phyloP scores from a whole-genome alignment of 2,329 filamentous ascomycete genomes.

The Tolypocladium album region DNA sequence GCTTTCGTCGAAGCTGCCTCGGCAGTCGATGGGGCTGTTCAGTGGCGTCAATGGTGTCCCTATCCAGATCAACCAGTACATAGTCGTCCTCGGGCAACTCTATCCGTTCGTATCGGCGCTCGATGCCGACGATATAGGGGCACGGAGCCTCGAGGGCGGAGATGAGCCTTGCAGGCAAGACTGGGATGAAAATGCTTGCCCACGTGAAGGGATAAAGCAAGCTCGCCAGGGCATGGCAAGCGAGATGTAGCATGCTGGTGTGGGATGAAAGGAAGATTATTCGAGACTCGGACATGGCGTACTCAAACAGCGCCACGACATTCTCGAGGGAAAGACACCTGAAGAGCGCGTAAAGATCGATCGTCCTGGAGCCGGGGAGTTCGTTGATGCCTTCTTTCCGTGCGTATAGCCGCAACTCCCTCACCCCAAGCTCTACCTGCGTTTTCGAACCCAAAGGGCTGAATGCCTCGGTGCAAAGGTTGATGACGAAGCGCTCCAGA shows the following conservation, averaged over 20 bases:
- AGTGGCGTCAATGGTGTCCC: slow-evolving; percentile 81
- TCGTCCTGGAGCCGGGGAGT: slow-evolving; percentile 80
- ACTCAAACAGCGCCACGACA: slow-evolving; percentile 86
- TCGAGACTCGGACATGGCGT: slow-evolving; percentile 81
- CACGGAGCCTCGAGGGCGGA: slow-evolving; percentile 91
- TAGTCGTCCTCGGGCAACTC: slow-evolving; percentile 91
- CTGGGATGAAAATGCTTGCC: slow-evolving; percentile 88
- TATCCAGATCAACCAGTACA: slow-evolving; percentile 86
- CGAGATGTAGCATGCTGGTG: slow-evolving; percentile 90
- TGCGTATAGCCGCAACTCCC: slow-evolving; percentile 84
- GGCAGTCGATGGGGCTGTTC: slow-evolving; percentile 68
- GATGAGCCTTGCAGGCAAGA: slow-evolving; percentile 77
- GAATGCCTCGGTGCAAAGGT: slow-evolving; percentile 89
- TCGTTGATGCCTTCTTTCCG: slow-evolving; percentile 90
- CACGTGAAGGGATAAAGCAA: slow-evolving; percentile 86
- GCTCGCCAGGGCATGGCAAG: slow-evolving; percentile 75
- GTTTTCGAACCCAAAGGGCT: slow-evolving; percentile 89
- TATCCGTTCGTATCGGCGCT: slow-evolving; percentile 77
- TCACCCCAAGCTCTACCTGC: slow-evolving; percentile 82
- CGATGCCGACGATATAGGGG: slow-evolving; percentile 93
- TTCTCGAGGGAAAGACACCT: slow-evolving; percentile 83
- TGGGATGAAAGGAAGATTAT: slow-evolving; percentile 96
- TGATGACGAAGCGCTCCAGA: slow-evolving; percentile 91
- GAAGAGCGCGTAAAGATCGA: slow-evolving; percentile 89
- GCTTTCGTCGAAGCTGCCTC: slow-evolving; percentile 79